Evolutionary conservation across 495 filamentous ascomycete genomes (phyloP), one percentile per base, ranked within the genome.

Genomic region (Penicillium taxi): DNA sequence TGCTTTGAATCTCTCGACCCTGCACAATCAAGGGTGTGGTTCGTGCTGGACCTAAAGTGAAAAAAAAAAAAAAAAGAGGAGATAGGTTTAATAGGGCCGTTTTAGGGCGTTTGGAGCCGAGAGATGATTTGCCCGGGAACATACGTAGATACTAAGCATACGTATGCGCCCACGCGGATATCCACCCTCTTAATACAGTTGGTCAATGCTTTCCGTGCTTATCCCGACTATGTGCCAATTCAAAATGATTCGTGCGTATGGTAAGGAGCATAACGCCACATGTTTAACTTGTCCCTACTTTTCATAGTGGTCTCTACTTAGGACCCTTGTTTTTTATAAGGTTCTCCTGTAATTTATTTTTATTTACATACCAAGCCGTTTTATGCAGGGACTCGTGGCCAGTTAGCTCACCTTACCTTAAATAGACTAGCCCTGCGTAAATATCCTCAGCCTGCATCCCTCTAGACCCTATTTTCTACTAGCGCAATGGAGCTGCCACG

Each of bases 151-250:
- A n/a, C 34, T 39, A 41, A 37, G 43, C 41, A 50, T 56, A 56
- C 52, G 52, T 56, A 50, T 42, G 49, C 52, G 34, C 49, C 20
- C 42, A n/a, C 50, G 53, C 52, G 49, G 53, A 53, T 48, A 47
- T 50, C 39, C 39, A 41, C 38, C 30, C 23, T 25, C 34, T 23
- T 34, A 41, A 50, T 53, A 33, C 20, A 41, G 39, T 39, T 13
- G 39, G 37, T 28, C n/a, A n/a, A 31, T 38, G 23, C 41, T 37
- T n/a, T 46, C 39, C 3, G 32, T 31, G 34, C 37, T 44, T 38
- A 35, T 23, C 27, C 40, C 18, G 6, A 31, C 48, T 41, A 32
- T 18, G 27, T 25, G 26, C n/a, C 31, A 16, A 37, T 30, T 41
- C 23, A 8, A 32, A 23, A 44, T 51, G 32, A 46, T 50, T 55